Conservation (phyloP, 208 protist species). For the Leishmania arabica region DNA sequence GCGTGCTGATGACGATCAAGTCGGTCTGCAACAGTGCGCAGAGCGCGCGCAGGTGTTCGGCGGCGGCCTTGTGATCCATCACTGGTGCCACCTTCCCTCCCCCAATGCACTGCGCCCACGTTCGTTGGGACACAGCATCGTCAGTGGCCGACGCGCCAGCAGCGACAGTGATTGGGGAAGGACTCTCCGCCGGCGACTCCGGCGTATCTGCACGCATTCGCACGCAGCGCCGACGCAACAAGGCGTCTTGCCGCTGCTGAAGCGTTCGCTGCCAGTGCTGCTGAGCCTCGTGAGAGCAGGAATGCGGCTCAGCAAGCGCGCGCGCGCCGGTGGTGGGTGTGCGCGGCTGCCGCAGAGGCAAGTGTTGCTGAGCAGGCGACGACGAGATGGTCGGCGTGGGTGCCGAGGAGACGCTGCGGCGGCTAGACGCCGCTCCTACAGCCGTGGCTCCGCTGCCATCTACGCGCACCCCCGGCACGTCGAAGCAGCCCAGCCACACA, state of each 20-base stretch:
- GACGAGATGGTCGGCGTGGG: too few species aligned
- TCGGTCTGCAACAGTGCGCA: constrained; percentile 25
- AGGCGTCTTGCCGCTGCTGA: constrained; percentile 8
- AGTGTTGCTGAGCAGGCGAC: neutral
- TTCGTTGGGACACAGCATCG: neutral
- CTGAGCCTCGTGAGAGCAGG: neutral
- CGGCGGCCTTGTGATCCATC: constrained; percentile 23
- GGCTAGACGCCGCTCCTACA: neutral
- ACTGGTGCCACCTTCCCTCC: constrained; percentile 5
- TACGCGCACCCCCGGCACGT: neutral
- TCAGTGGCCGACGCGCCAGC: neutral
- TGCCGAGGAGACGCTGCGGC: neutral
- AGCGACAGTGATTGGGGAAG: too few species aligned
- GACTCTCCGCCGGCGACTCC: too few species aligned
- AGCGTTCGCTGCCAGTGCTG: constrained; percentile 4
- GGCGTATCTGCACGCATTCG: constrained; percentile 4
- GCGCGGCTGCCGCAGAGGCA: neutral
- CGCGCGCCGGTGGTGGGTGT: neutral
- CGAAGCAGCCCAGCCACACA: constrained; percentile 13
- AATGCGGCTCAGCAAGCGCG: constrained; percentile 1
- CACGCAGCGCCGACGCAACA: constrained; percentile 14
- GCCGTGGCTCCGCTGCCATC: neutral
- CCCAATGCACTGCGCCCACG: neutral
- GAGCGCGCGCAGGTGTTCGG: constrained; percentile 20
- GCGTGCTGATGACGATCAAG: constrained; percentile 30